These are phyloP conservation scores for Halophytophthora batemanensis DNA, from an alignment of 352 stramenopile genomes.

Conservation along the genomic window DNA sequence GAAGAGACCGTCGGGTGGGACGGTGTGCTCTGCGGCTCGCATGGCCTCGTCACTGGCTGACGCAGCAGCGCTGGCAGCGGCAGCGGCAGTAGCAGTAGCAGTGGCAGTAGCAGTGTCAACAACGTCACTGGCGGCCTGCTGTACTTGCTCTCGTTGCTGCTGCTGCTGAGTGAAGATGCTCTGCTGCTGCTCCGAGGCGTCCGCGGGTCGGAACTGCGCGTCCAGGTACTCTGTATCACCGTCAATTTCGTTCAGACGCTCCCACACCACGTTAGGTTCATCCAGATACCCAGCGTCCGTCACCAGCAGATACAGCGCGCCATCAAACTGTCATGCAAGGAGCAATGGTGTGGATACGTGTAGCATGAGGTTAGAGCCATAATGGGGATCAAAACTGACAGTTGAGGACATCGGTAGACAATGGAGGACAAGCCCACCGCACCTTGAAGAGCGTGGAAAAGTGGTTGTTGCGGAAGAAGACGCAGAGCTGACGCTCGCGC, in stretches of 20 bases:
- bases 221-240: conserved; percentile 81
- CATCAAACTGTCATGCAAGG: conserved; percentile 91
- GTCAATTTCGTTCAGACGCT: conserved; percentile 91
- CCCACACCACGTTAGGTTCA: conserved; percentile 92
- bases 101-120: conserved; percentile 16
- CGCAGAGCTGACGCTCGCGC: conserved; percentile 86
- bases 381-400: not conserved
- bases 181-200: conserved; percentile 64
- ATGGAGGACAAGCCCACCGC: not conserved
- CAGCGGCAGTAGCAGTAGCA: conserved; percentile 1
- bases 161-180: conserved; percentile 61
- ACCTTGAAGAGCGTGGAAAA: conserved; percentile 97
- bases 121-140: conserved; percentile 18
- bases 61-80: not conserved
- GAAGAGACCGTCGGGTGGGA: conserved; percentile 11
- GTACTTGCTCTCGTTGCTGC: conserved; percentile 23
- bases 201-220: conserved; percentile 58
- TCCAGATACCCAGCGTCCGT: conserved; percentile 97
- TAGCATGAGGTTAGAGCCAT: conserved; percentile 1
- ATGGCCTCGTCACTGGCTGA: conserved; percentile 5
- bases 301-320: conserved; percentile 93
- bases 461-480: conserved; percentile 99
- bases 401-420: not conserved
- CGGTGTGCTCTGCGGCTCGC: conserved; percentile 11
- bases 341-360: no score